Conservation (phyloP, 768 basidiomycete species). For the Tulasnella calospora region DNA sequence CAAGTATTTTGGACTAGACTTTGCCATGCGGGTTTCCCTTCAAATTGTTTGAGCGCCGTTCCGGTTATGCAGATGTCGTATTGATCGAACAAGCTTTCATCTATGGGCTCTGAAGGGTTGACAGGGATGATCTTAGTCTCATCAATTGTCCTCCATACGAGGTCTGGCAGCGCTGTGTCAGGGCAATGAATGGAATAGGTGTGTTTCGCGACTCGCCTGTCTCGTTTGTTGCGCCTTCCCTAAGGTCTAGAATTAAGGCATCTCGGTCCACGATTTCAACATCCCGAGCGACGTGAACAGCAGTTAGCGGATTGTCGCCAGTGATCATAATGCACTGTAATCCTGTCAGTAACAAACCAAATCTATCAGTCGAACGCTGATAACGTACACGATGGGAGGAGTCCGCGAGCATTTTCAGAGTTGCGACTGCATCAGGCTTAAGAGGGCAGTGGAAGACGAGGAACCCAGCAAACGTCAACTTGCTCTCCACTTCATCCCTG, state of each 20-base stretch:
- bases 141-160: constrained; percentile 91
- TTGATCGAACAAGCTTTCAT: constrained; percentile 66
- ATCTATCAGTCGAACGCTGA: background rate
- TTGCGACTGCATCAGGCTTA: constrained; percentile 85
- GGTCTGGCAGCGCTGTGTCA: constrained; percentile 45
- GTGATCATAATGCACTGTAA: constrained; percentile 96
- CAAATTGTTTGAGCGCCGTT: constrained; percentile 84
- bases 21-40: constrained; percentile 62
- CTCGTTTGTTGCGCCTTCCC: constrained; percentile 69
- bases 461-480: constrained; percentile 86
- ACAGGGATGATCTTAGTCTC: constrained; percentile 85
- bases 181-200: constrained; percentile 14
- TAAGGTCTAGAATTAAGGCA: constrained; percentile 83
- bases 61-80: constrained; percentile 98
- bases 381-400: constrained; percentile 85
- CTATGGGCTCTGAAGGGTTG: constrained; percentile 71
- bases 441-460: constrained; percentile 98
- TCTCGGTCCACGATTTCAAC: constrained; percentile 98
- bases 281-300: constrained; percentile 89
- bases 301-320: constrained; percentile 96
- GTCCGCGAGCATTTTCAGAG: constrained; percentile 90
- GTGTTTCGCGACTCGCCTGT: constrained; percentile 45
- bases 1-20: constrained; percentile 89
- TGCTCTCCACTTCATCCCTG: constrained; percentile 73
- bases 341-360: constrained; percentile 22